These are phyloP conservation scores for Cymbidium sinense DNA, from an alignment of 106 monocot genomes.

Conservation along the genomic window DNA sequence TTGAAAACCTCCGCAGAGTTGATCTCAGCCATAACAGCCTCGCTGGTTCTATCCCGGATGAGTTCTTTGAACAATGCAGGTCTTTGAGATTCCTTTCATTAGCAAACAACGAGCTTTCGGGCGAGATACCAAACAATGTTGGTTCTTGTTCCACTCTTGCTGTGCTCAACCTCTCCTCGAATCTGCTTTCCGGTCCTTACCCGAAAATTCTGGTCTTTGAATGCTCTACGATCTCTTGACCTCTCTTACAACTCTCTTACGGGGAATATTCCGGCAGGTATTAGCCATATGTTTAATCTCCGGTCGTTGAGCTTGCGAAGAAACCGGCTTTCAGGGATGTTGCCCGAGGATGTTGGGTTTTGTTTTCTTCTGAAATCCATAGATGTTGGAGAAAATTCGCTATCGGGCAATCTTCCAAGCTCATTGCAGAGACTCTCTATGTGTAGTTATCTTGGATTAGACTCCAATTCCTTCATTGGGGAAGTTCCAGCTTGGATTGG, in stretches of 20 bases:
- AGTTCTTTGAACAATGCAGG: constrained; percentile 49
- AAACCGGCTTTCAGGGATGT: constrained; percentile 34
- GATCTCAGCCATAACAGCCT: constrained; percentile 49
- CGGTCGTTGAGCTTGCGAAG: constrained; percentile 27
- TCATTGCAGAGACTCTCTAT: constrained; percentile 36
- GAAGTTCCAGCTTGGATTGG: constrained; percentile 45
- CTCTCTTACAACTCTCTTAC: constrained; percentile 35
- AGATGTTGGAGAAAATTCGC: constrained; percentile 39
- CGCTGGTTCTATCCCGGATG: constrained; percentile 41
- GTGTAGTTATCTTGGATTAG: constrained; percentile 23
- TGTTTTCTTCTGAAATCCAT: constrained; percentile 36
- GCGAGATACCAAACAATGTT: constrained; percentile 31
- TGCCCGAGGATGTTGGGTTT: constrained; percentile 38
- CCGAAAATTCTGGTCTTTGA: constrained; percentile 43
- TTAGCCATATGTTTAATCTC: constrained; percentile 33
- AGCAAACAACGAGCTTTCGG: constrained; percentile 40
- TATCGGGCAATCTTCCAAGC: constrained; percentile 41
- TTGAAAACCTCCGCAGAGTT: constrained; percentile 27
- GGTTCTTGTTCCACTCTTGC: constrained; percentile 44
- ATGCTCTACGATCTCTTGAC: constrained; percentile 42
- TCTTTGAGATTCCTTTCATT: constrained; percentile 30
- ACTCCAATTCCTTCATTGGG: constrained; percentile 39
- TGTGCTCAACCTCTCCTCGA: constrained; percentile 43
- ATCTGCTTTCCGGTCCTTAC: constrained; percentile 35
- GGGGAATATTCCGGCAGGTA: constrained; percentile 39